Evolutionary conservation across 352 stramenopile species (phyloP), one percentile per base, ranked within the genome.

Genomic region (Phytophthora brassicae): DNA sequence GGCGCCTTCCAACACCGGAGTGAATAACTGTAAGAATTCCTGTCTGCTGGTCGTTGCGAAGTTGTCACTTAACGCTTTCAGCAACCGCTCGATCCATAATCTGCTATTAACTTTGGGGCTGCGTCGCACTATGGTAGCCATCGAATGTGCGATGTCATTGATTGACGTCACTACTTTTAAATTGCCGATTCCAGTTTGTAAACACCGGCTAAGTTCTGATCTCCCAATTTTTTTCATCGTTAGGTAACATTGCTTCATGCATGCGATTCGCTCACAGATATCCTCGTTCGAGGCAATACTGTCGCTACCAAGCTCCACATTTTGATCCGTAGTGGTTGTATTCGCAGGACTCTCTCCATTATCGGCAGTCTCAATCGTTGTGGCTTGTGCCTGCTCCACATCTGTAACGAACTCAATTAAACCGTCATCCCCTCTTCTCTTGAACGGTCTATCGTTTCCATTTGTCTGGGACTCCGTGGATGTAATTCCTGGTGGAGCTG

Each of bases 71-170:
- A 54, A 45, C 3, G n/a, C 42, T 11, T n/a, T n/a, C 20, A 54
- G 3, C 14, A 65, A 33, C 53, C 48, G 47, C 9, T 65, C 48
- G 14, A 65, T 59, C 57, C 47, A 59, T 16, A 58, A 22, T 49
- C 57, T 23, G n/a, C 44, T 31, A n/a, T 31, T 47, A 9, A 53
- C 19, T 2, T 48, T 46, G 3, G 43, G 6, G 4, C 22, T 16
- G 14, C 38, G 19, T 9, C 12, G 19, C 19, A 24, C 38, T 16
- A 24, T 16, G 12, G 12, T 20, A 3, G 7, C 19, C 35, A 22
- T 46, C 16, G 43, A 16, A 3, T 14, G 9, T 28, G 26, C 29
- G 16, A 29, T 42, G 16, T 2, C 14, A 8, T 17, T 26, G 26
- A 20, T 53, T 11, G 42, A 29, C 12, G 28, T 17, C 5, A 49